Evolutionary conservation across 495 filamentous ascomycete genomes (phyloP), one percentile per base, ranked within the genome.

Genomic region (Lophiostoma macrostomum): DNA sequence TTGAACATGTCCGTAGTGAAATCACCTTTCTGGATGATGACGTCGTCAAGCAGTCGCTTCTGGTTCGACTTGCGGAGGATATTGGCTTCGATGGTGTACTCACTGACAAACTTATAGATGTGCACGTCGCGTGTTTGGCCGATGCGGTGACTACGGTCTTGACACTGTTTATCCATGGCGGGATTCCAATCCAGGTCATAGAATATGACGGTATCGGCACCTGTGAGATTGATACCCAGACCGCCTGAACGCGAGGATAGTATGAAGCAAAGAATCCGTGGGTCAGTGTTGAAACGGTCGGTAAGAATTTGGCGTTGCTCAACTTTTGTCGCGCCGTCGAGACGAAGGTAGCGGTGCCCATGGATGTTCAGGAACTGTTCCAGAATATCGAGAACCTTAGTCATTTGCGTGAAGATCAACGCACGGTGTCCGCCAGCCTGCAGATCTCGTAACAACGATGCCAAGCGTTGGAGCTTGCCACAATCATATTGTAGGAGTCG

Each of bases 141-240:
- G 63, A 99, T 99, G 44, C 94, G 90, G 68, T 99, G 94, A 58
- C 88, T 91, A 57, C 94, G 85, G 66, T 99, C 94, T 71, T 97
- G 94, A 66, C 94, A 99, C 69, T 99, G 94, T 64, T 96, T 96
- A 70, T 99, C 94, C 94, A 99, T 99, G 10, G 94, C 94, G 0
- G 94, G 94, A 60, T 99, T 99, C 94, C 94, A 99, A 71, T 99
- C 94, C 35, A 96, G 80, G 67, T 99, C 94, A 71, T 99, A 99
- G 73, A 99, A 99, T 64, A 99, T 97, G 64, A 99, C 94, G 0
- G 93, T 95, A 68, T 96, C 93, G 20, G 94, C 94, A 27, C 93
- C 94, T 0, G 93, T 97, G 13, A 99, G 74, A 64, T 98, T 98
- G 71, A 95, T 96, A 42, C 94, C 94, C 1, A 99, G 74, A 41